Evolutionary conservation across 2,329 filamentous ascomycete genomes (phyloP), one percentile per base, ranked within the genome.

Genomic region (Diaporthe amygdali): DNA sequence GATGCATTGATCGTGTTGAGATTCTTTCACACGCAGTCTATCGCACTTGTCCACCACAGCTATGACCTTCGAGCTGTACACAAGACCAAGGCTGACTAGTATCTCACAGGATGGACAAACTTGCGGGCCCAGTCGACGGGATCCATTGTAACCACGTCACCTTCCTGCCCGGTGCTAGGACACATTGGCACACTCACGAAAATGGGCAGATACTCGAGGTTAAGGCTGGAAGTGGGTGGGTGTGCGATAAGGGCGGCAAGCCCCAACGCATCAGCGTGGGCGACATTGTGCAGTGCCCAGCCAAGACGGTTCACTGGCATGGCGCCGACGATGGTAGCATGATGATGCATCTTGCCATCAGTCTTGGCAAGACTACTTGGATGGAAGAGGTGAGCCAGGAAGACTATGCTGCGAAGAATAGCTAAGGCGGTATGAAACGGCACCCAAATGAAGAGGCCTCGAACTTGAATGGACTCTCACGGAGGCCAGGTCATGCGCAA

Each of bases 131-230:
- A 1, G 59, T 56, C 8, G 51, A 66, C 30, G 68, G 68, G 22
- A 66, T 66, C 41, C 66, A 66, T 59, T 70, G 68, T 41, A 70
- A 70, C 20, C 68, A 83, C 54, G 82, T 85, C 66, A 83, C 78
- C 47, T 85, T 85, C 73, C 81, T 81, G 0, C 82, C 83, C 9
- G 81, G 83, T 63, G 80, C 83, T 0, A 79, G 83, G 25, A 85
- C 83, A 6, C 77, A 83, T 75, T 85, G 84, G 84, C 83, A 85
- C 75, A 80, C 78, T 1, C 84, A 85, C 73, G 81, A 83, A 63
- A 76, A 79, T n/a, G 84, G 83, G 4, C 84, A 85, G 74, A 76
- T 85, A 39, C 75, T 85, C 41, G 77, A 79, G 37, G 82, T 84
- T 2, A 76, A 81, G 20, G 77, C 81, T 3, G 83, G 83, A 0